phyloP scores from a whole-genome alignment of 805 yeast species.

The Sugiyamaella chiloensis region DNA sequence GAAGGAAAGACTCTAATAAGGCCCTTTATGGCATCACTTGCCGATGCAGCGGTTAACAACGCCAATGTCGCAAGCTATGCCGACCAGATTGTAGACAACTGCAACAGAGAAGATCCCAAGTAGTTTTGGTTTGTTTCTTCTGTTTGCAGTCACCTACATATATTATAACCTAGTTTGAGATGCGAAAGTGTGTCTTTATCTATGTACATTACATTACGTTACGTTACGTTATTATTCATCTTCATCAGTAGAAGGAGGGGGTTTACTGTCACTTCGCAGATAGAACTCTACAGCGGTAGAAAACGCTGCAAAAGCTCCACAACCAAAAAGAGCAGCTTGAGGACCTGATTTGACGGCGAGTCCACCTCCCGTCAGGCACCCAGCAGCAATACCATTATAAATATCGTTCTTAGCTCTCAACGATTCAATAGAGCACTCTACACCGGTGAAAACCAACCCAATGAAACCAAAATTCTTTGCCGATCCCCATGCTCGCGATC shows the following conservation, averaged over 20 bases:
- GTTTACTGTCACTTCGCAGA: conserved; percentile 75
- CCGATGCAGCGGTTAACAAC: conserved; percentile 26
- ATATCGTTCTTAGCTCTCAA: conserved; percentile 86
- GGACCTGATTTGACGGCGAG: conserved; percentile 92
- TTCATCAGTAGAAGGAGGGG: conserved; percentile 86
- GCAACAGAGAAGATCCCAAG: neutral
- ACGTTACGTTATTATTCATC: conserved; percentile 48
- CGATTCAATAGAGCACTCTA: conserved; percentile 86
- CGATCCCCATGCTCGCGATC: conserved; percentile 75
- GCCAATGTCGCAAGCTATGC: conserved; percentile 24
- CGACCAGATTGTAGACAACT: conserved; percentile 22
- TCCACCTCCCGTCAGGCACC: conserved; percentile 96
- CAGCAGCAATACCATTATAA: conserved; percentile 88
- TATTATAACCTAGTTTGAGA: too few species aligned
- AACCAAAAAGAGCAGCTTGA: conserved; percentile 83
- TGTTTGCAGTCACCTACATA: too few species aligned
- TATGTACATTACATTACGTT: too few species aligned
- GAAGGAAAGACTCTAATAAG: conserved; percentile 25
- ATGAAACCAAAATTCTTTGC: conserved; percentile 94
- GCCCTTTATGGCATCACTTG: conserved; percentile 19
- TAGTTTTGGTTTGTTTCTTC: too few species aligned
- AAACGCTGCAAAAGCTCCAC: conserved; percentile 97
- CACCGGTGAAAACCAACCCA: conserved; percentile 88
- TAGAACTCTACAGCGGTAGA: conserved; percentile 68
- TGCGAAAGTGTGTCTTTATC: too few species aligned